Conservation (phyloP, 805 yeast species). For the Danielia reshetovae region DNA sequence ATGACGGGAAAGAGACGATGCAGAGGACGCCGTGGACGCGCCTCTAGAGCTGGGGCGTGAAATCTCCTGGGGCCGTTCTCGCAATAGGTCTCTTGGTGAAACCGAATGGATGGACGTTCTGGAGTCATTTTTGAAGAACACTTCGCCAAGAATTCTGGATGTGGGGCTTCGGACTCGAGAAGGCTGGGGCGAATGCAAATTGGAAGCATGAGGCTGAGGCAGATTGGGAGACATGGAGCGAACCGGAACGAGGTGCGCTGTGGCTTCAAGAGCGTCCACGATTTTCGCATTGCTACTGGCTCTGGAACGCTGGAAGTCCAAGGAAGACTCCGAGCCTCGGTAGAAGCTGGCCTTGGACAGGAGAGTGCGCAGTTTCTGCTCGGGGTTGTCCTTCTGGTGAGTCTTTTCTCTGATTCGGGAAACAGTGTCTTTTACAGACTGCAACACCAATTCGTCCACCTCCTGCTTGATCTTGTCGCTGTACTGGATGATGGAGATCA, state of each 20-base stretch:
- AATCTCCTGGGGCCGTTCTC: conserved; percentile 5
- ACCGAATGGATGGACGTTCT: conserved; percentile 28
- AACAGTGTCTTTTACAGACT: conserved; percentile 61
- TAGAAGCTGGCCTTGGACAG: neutral
- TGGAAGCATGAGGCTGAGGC: conserved; percentile 1
- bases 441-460: conserved; percentile 64
- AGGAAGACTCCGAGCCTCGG: neutral
- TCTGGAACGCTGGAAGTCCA: neutral
- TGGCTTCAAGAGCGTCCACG: neutral
- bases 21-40: conserved; percentile 11
- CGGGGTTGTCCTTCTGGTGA: conserved; percentile 9
- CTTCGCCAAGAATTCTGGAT: conserved; percentile 15
- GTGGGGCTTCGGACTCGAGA: conserved; percentile 28
- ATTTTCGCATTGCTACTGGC: neutral
- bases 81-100: conserved; percentile 44
- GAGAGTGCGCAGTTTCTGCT: conserved; percentile 2
- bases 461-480: conserved; percentile 75
- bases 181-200: conserved; percentile 33
- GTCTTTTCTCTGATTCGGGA: conserved; percentile 44
- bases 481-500: conserved; percentile 70
- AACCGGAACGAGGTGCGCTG: neutral
- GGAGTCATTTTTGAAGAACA: conserved; percentile 9
- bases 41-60: conserved; percentile 4
- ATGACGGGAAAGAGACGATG: conserved; percentile 5
- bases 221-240: neutral